Conservation (phyloP, 345 rosid species). For the Corymbia maculata region DNA sequence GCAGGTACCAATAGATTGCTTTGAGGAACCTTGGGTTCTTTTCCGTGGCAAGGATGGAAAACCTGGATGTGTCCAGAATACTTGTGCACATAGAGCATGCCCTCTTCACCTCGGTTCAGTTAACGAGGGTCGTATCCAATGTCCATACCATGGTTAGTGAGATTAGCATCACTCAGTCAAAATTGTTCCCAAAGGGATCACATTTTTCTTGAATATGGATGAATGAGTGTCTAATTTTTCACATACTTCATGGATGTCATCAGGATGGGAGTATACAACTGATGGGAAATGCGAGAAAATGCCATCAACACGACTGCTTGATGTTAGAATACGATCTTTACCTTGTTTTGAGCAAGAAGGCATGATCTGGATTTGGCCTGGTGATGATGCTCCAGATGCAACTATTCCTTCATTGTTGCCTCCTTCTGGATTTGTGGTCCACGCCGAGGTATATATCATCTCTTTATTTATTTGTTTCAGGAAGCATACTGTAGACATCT, state of each 20-base stretch:
- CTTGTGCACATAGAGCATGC: conserved; percentile 97
- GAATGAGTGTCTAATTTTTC: neutral
- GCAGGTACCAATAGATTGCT: conserved; percentile 92
- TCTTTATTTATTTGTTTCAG: neutral
- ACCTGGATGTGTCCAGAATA: conserved; percentile 90
- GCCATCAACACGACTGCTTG: conserved; percentile 74
- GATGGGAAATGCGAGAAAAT: conserved; percentile 93
- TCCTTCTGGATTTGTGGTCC: conserved; percentile 83
- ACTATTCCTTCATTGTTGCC: conserved; percentile 69
- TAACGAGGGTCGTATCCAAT: conserved; percentile 84
- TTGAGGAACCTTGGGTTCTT: conserved; percentile 93
- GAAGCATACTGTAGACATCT: neutral
- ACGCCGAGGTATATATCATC: conserved; percentile 66
- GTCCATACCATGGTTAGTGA: conserved; percentile 96
- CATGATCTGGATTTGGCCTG: conserved; percentile 99
- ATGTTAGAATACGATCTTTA: conserved; percentile 67
- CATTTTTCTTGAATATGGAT: neutral
- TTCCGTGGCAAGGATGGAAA: conserved; percentile 89
- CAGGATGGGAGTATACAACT: conserved; percentile 97
- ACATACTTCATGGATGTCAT: neutral
- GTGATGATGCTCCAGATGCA: conserved; percentile 68
- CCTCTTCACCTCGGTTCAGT: conserved; percentile 96
- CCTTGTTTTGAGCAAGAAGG: conserved; percentile 95
- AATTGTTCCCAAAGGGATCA: neutral
- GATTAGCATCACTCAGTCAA: neutral